Evolutionary conservation across 345 rosid species (phyloP), one percentile per base, ranked within the genome.

Genomic region (Sonneratia caseolaris): DNA sequence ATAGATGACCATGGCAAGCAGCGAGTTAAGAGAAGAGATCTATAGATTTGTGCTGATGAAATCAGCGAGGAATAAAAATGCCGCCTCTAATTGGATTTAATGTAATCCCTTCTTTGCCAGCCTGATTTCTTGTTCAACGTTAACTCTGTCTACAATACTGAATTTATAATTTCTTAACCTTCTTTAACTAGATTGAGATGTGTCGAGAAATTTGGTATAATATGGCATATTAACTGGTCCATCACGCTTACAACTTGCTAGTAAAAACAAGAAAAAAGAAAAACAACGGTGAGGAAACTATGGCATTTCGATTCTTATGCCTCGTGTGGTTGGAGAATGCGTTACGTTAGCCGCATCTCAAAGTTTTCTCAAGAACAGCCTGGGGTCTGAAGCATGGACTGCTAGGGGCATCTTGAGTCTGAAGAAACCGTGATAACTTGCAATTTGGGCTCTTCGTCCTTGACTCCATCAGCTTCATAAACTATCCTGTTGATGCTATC

Each of bases 401-500:
- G 64, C 64, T 35, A 62, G 18, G 66, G 16, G 27, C 19, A 13
- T 32, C 64, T 57, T 75, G 61, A 37, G n/a, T 70, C 64, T 11
- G 57, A 45, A 1, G 68, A 35, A 27, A 59, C 68, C 2, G 76
- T 27, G 68, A 74, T 37, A 12, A 59, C 78, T 21, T 71, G 56
- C 57, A 13, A 35, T 32, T 55, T 55, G 15, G 66, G 66, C 43
- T 76, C 74, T 27, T 43, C 66, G 42, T 6, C 78, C 37, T 69
- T 74, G 21, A 53, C 66, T 9, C 55, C 73, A 45, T 61, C 80
- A 11, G 14, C 68, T 66, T 59, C 76, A 47, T 74, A 75, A 70
- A 75, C 75, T 66, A 73, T 76, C 71, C 83, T 88, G 35, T 80
- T 74, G 56, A 78, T 82, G 15, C 69, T 71, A 75, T 81, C 76